Evolutionary conservation across 176 grass and related monocot species (phyloP), one percentile per base, ranked within the genome.

Genomic region (Carex pumila): DNA sequence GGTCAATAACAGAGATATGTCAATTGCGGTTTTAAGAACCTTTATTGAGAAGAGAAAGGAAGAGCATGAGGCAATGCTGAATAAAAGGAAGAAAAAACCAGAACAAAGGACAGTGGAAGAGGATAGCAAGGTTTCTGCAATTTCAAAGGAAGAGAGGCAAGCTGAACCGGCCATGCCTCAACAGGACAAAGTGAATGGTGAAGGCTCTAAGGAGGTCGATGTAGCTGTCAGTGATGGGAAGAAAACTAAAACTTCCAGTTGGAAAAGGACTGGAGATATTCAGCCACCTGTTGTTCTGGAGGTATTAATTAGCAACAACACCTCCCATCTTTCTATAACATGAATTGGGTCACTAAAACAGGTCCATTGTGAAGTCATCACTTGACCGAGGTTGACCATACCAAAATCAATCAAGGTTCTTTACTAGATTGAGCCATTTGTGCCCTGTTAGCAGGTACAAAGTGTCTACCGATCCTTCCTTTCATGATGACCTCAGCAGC

Each of bases 1-100:
- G 96, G 91, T 99, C 54, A 89, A 99, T 89, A 99, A 99, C 60
- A 90, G 96, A 87, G 96, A 99, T 43, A 99, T 99, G 90, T 99
- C 93, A 57, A 90, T 99, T 88, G 93, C 93, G 71, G 81, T 99
- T 83, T 85, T 99, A 85, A 93, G 96, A 87, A 88, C 89, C 67
- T 99, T 90, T 72, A 87, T 99, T 69, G 47, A 61, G 57, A 99
- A 94, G 79, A 88, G 88, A 13, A 94, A 95, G 80, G 93, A 99
- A 91, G 96, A 95, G 66, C 88, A 95, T 72, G 91, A 88, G 41
- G 68, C 87, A 72, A 79, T 89, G 81, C 59, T 90, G 64, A 85
- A 91, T 50, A 99, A 90, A 84, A 95, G 72, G 83, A 88, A 85
- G 60, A 90, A 72, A 22, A 76, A 84, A 59, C 14, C 32, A 57